Conservation (phyloP, 768 basidiomycete genomes). For the Melanogaster broomeanus region DNA sequence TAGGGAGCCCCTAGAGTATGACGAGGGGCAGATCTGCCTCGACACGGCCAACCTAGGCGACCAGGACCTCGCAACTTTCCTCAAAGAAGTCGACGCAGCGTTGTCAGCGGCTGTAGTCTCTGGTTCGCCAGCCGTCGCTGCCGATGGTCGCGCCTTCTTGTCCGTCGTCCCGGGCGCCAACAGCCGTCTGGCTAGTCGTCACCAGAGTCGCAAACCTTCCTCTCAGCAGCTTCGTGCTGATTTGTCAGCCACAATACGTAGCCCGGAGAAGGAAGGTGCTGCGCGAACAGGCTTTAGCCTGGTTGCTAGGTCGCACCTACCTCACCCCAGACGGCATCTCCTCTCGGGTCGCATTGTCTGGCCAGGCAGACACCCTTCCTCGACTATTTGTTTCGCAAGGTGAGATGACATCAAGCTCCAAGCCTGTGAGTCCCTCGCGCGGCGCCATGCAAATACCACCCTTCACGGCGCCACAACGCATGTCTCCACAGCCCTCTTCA, state of each 20-base stretch:
- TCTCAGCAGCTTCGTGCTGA: constrained; percentile 32
- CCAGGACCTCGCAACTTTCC: constrained; percentile 32
- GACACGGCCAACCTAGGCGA: constrained; percentile 31
- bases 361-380: constrained; percentile 19
- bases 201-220: constrained; percentile 32
- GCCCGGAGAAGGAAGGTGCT: constrained; percentile 26
- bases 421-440: constrained; percentile 15
- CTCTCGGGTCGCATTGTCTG: constrained; percentile 21
- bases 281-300: constrained; percentile 31
- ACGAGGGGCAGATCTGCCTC: constrained; percentile 32
- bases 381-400: constrained; percentile 21
- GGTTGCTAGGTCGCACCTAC: constrained; percentile 28
- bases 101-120: constrained; percentile 25
- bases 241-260: constrained; percentile 27
- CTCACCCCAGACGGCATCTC: constrained; percentile 27
- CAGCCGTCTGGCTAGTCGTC: constrained; percentile 25
- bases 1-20: constrained; percentile 29
- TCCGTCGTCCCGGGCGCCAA: constrained; percentile 28
- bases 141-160: constrained; percentile 32
- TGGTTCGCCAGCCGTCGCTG: constrained; percentile 28
- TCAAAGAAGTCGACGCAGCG: constrained; percentile 32
- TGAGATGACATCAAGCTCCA: constrained; percentile 12
- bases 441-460: constrained; percentile 10
- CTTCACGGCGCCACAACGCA: constrained; percentile 17
- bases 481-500: constrained; percentile 32